Evolutionary conservation across 1,284 basidiomycete species (phyloP).

Genomic region (Ustilago loliicola): DNA sequence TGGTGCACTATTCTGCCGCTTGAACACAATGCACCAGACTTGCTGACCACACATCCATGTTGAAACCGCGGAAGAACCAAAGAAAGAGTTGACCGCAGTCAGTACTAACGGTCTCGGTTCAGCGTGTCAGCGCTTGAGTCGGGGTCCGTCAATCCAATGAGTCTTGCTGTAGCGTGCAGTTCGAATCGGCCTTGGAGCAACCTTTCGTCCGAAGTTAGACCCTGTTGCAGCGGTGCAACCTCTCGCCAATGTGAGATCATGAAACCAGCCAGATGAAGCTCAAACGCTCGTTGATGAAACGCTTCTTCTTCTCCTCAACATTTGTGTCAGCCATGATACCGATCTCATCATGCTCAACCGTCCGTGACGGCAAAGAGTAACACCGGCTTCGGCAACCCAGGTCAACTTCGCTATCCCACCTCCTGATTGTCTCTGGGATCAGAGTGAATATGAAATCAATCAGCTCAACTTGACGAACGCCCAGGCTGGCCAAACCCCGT

Average conservation of each 20-base stretch:
- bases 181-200: neutral
- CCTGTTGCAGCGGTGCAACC: neutral
- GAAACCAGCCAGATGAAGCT: neutral
- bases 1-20: neutral
- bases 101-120: too few relatives aligned
- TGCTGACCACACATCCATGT: neutral
- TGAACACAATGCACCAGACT: neutral
- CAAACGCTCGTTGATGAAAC: neutral
- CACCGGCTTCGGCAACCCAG: neutral
- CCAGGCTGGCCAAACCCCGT: too few relatives aligned
- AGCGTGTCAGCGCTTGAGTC: neutral
- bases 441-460: neutral
- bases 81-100: neutral
- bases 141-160: constrained; percentile 3
- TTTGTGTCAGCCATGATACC: constrained; percentile 14
- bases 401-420: neutral
- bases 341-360: constrained; percentile 6
- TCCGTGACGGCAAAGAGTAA: neutral
- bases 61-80: neutral
- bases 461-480: neutral
- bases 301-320: neutral
- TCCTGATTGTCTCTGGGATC: neutral
- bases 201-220: neutral
- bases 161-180: neutral
- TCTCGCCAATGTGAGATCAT: neutral